A percentile compares a stretch with the other conserved stretches of the same genome.
These are phyloP conservation scores for Astragalus membranaceus DNA, from an alignment of 306 rosid species.

Conservation along the genomic window DNA sequence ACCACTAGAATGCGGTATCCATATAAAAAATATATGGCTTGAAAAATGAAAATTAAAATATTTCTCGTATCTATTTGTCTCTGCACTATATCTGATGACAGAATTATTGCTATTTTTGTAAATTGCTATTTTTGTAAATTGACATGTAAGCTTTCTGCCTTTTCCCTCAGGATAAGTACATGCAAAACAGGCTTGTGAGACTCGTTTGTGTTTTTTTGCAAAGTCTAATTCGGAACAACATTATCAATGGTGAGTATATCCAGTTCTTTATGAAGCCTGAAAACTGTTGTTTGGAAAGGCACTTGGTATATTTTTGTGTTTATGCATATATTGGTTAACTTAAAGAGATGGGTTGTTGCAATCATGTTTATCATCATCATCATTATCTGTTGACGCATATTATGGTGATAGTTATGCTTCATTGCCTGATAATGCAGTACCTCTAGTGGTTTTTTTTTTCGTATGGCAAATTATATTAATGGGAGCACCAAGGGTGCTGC, in stretches of 20 bases:
- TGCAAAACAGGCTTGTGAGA: conserved; percentile 98
- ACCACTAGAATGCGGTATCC: not conserved
- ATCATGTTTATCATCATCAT: not conserved
- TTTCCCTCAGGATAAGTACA: conserved; percentile 82
- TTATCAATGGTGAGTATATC: conserved; percentile 75
- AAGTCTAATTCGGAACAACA: conserved; percentile 92
- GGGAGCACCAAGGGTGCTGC: too few relatives aligned
- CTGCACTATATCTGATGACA: not conserved
- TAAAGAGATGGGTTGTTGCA: not conserved
- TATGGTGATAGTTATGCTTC: not conserved
- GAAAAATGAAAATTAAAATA: not conserved
- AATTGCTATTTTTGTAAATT: not conserved
- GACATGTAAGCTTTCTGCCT: not conserved
- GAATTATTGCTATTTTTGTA: not conserved
- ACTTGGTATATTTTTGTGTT: conserved; percentile 6
- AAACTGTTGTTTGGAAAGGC: not conserved
- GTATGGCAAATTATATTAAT: too few relatives aligned
- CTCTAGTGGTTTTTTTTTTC: not conserved
- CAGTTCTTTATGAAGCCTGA: conserved; percentile 1
- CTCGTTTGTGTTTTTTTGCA: conserved; percentile 96
- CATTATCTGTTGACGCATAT: not conserved
- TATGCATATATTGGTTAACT: not conserved
- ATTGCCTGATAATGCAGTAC: not conserved
- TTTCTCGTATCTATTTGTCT: not conserved
- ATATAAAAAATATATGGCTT: not conserved